phyloP scores from a whole-genome alignment of 2,329 filamentous ascomycete species.

The Cladosporium sp. region DNA sequence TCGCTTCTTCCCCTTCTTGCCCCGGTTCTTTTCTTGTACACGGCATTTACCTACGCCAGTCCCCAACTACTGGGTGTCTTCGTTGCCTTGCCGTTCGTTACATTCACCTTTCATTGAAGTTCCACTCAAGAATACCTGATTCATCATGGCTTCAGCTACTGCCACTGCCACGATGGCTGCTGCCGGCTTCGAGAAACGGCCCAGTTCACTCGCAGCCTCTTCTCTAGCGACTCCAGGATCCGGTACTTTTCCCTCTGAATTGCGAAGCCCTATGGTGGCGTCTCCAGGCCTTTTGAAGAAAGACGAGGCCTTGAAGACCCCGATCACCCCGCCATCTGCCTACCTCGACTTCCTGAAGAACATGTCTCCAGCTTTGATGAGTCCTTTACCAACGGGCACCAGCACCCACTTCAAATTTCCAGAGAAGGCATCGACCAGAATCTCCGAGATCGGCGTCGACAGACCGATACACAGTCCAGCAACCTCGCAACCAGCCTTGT shows the following conservation, averaged over 20 bases:
- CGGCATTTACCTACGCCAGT: slow-evolving; percentile 18
- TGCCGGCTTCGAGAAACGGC: slow-evolving; percentile 43
- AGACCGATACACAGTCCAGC: slow-evolving; percentile 35
- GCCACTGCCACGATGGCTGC: slow-evolving; percentile 39
- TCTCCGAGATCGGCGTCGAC: slow-evolving; percentile 37
- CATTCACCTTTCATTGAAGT: slow-evolving; percentile 7
- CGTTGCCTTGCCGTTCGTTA: slow-evolving; percentile 5
- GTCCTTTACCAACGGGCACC: slow-evolving; percentile 63
- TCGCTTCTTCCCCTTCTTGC: slow-evolving; percentile 16
- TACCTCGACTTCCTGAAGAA: slow-evolving; percentile 93
- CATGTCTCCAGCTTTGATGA: slow-evolving; percentile 70
- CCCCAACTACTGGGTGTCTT: slow-evolving; percentile 12
- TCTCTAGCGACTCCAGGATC: slow-evolving; percentile 60
- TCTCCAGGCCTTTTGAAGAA: slow-evolving; percentile 67
- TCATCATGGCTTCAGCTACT: slow-evolving; percentile 20
- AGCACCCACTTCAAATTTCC: slow-evolving; percentile 54
- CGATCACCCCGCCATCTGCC: slow-evolving; percentile 85
- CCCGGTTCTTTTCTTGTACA: slow-evolving; percentile 16
- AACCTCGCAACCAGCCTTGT: slow-evolving; percentile 38
- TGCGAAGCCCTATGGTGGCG: slow-evolving; percentile 66
- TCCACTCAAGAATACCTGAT: neutral
- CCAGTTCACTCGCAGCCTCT: slow-evolving; percentile 34
- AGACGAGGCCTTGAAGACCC: slow-evolving; percentile 71
- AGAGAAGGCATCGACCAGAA: slow-evolving; percentile 40
- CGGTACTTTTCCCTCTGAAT: slow-evolving; percentile 57